Base-by-base conservation (phyloP, 2,329 filamentous ascomycete species). In the Claviceps sp. region DNA sequence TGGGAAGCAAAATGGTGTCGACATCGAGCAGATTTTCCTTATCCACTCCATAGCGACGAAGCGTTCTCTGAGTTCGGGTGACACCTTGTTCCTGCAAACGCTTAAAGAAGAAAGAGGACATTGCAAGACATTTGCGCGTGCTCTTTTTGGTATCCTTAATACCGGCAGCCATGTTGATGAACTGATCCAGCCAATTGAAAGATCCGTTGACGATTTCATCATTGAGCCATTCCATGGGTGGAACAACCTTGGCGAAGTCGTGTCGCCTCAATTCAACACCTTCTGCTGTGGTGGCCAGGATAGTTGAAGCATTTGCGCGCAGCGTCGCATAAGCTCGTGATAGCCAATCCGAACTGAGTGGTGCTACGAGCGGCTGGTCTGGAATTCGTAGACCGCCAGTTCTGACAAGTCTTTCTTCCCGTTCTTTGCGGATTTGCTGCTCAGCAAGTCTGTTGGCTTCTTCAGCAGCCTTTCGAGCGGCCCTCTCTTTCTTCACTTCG, bases 161-260 rank as follows among this genome's bases (percentile, higher is more conserved):
- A 26, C 80, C 80, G 30, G 73, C 74, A 36, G 74, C 68, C 53
- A 72, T 67, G 61, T 85, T 84, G 59, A 82, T 67, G 48, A 74
- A 74, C 16, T 73, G 70, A 47, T 82, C 79, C 14, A 89, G 68
- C 61, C 79, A 77, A 30, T 74, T 67, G 26, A 89, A 72, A 47
- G 79, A 78, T 14, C 78, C 78, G 58, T 88, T 87, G 58, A 91
- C 78, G 49, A 85, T 78, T 58, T 87, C 82, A 63, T 90, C 87
- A 56, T 90, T 89, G 6, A 91, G 74, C 86, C 86, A 91, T 30
- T 72, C 72, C 0, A 67, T 72, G 8, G 69, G 64, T 18, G 71
- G 70, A 16, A 84, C 71, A 7, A 89, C 67, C 47, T 75, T 83
- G n/a, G 67, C 70, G 59, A 89, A 83, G 61, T 87, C 84, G 50